Percentiles rank a stretch among this genome's conserved stretches.
Conservation (phyloP, 1,284 basidiomycete species). For the Sutorius eximius region DNA sequence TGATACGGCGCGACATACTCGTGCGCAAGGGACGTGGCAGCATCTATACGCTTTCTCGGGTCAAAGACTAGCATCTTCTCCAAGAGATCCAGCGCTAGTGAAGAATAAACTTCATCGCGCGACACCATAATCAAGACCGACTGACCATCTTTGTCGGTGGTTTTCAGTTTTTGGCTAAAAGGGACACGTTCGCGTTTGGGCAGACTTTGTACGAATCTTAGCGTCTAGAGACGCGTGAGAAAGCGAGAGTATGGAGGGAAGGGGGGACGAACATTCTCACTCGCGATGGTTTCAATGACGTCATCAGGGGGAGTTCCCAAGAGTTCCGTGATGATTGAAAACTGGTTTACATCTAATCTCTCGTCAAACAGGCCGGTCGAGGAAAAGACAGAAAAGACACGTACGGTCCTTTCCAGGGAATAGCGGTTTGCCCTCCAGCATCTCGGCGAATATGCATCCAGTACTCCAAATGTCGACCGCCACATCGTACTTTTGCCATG, state of each 20-base stretch:
- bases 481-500: conserved; percentile 99
- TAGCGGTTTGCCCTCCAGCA: conserved; percentile 97
- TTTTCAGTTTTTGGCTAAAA: conserved; percentile 92
- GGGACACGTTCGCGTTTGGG: conserved; percentile 96
- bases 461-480: conserved; percentile 99
- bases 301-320: conserved; percentile 98
- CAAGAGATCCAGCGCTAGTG: conserved; percentile 86
- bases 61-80: conserved; percentile 99
- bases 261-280: conserved; percentile 79
- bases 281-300: conserved; percentile 98
- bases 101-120: conserved; percentile 9
- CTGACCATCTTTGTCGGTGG: conserved; percentile 83
- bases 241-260: conserved; percentile 5
- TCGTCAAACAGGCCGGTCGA: conserved; percentile 2
- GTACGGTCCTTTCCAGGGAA: conserved; percentile 98
- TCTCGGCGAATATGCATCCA: conserved; percentile 99
- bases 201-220: conserved; percentile 97
- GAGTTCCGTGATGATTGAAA: conserved; percentile 99
- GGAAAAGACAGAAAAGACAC: conserved; percentile 34
- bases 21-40: conserved; percentile 87
- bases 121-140: conserved; percentile 3
- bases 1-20: conserved; percentile 98
- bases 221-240: conserved; percentile 61
- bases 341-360: conserved; percentile 94
- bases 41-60: conserved; percentile 94